Conservation (phyloP, 2,329 filamentous ascomycete genomes). For the Hymenoscyphus infarciens region DNA sequence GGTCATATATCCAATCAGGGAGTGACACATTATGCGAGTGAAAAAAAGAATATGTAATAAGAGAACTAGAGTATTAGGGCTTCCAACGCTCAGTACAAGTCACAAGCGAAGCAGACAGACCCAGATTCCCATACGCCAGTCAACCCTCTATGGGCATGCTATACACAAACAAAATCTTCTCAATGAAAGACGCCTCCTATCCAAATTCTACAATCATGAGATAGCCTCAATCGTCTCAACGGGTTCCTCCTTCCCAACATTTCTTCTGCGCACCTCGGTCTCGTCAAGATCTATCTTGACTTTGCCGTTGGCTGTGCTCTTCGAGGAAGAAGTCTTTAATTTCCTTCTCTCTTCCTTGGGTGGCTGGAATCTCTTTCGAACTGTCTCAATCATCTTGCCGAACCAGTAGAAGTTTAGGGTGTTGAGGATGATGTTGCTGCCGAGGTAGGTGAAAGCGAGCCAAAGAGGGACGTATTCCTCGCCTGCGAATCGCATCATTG, state of each 20-base stretch:
- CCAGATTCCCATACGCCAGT: background rate
- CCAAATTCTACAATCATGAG: constrained; percentile 15
- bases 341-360: constrained; percentile 37
- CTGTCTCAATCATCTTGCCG: constrained; percentile 77
- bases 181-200: background rate
- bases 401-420: constrained; percentile 83
- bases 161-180: background rate
- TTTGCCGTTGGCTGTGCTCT: constrained; percentile 30
- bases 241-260: constrained; percentile 25
- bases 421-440: constrained; percentile 69
- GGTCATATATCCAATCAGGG: too few species aligned
- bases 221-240: constrained; percentile 19
- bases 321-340: constrained; percentile 30
- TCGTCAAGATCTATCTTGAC: constrained; percentile 31
- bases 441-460: constrained; percentile 65
- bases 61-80: background rate
- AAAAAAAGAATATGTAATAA: background rate
- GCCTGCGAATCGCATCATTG: constrained; percentile 50
- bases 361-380: constrained; percentile 70
- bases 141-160: background rate
- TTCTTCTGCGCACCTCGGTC: constrained; percentile 34
- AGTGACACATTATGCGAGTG: background rate
- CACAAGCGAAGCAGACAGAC: background rate
- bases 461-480: constrained; percentile 61
- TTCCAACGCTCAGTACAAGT: background rate